Conservation (phyloP, 257 asterid species). For the Solanum pennellii region DNA sequence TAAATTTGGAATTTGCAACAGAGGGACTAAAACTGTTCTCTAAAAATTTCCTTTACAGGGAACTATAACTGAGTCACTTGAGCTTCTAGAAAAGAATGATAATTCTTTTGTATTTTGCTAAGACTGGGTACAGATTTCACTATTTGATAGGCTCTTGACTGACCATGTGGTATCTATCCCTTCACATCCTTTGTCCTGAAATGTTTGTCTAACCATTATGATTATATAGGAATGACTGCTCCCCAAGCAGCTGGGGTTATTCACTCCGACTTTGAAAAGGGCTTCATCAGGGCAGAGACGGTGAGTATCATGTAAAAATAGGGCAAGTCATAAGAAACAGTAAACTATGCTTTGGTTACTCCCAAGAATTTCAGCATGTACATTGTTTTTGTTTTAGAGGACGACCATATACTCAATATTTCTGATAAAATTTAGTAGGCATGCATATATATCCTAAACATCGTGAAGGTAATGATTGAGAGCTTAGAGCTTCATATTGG, state of each 20-base stretch:
- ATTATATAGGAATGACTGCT: conserved; percentile 83
- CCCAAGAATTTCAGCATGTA: not conserved
- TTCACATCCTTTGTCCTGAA: conserved; percentile 1
- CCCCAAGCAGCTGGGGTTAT: conserved; percentile 99
- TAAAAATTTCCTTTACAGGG: not conserved
- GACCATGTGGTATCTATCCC: not conserved
- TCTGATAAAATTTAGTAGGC: not conserved
- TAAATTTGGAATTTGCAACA: not conserved
- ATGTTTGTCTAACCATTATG: not conserved
- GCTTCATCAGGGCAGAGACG: conserved; percentile 98
- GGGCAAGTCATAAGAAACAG: not conserved
- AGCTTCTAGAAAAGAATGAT: not conserved
- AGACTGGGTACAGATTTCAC: not conserved
- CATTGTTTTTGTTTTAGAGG: not conserved
- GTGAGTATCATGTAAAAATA: conserved; percentile 24
- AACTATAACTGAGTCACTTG: not conserved
- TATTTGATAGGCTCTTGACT: not conserved
- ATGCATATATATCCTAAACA: not conserved
- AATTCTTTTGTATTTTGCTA: not conserved
- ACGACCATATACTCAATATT: not conserved
- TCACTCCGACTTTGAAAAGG: conserved; percentile 96
- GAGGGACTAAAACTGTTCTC: not conserved
- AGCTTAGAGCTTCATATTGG: not conserved
- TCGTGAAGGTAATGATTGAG: not conserved
- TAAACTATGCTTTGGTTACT: not conserved